Evolutionary conservation across 768 basidiomycete genomes (phyloP), one percentile per base, ranked within the genome.

Genomic region (Rubroboletus satanas): DNA sequence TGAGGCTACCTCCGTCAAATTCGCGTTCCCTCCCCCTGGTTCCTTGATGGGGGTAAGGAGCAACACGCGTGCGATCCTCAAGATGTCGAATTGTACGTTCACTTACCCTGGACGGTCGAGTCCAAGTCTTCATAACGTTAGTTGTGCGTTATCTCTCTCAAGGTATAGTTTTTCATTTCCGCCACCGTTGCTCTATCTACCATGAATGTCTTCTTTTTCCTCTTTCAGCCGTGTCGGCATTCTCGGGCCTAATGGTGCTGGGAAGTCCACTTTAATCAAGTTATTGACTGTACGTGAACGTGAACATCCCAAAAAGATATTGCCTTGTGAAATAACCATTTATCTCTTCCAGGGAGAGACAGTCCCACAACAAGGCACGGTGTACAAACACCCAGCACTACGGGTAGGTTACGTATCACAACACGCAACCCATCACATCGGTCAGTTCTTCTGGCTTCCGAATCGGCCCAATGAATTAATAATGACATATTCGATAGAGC

Each of bases 391-490:
- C 68, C 95, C 94, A 32, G 80, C 92, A 35, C 75, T 98, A 37
- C 90, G 95, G 57, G 90, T 98, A 51, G 95, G 93, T 49, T 98
- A 98, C 72, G 93, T 98, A 59, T 95, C 96, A 5, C 95, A 98
- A 66, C 95, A 98, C 71, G 95, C 95, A 36, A 98, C 96, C 52
- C 96, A 97, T 76, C 95, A 98, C 69, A 89, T 96, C 59, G 89
- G 88, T 84, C 65, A 49, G 71, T 69, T 23, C 31, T 55, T 60
- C 45, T 37, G 32, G 54, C 49, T 60, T 64, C 45, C 45, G 23
- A 26, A 37, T 55, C 12, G 41, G 37, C 7, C 14, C 23, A 26
- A 42, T 62, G 51, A 60, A 69, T 63, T 54, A 49, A 53, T 69
- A 45, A 73, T 54, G 47, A 45, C 18, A 46, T 42, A 23, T 55